A percentile compares a stretch with the other conserved stretches of the same genome.
phyloP scores from a whole-genome alignment of 116 monocot genomes.

The Iris pallida region DNA sequence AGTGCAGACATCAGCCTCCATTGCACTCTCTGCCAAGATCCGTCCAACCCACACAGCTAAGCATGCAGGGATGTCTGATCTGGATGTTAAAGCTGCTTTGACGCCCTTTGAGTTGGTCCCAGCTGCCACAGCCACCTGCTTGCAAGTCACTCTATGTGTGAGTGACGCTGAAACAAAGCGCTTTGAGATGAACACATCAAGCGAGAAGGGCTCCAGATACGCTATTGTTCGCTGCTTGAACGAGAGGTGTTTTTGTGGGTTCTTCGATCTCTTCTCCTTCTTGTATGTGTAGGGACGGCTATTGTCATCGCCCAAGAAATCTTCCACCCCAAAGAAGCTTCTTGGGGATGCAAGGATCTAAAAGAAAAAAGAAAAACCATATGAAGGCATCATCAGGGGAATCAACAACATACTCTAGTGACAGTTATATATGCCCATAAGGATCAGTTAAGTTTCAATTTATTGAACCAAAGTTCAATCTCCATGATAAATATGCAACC shows the following conservation, averaged over 20 bases:
- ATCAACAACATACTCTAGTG: no score
- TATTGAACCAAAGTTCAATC: no score
- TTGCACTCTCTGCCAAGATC: slow-evolving; percentile 67
- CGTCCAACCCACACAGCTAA: slow-evolving; percentile 52
- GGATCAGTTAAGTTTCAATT: no score
- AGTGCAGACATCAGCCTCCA: slow-evolving; percentile 83
- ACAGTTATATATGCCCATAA: no score
- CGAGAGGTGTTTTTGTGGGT: slow-evolving; percentile 70
- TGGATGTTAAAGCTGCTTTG: slow-evolving; percentile 66
- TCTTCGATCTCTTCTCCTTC: slow-evolving; percentile 73
- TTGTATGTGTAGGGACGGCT: slow-evolving; percentile 84
- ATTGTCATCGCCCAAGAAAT: slow-evolving; percentile 80
- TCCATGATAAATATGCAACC: no score
- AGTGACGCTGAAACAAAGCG: slow-evolving; percentile 82
- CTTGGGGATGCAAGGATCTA: slow-evolving; percentile 45
- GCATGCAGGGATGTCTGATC: slow-evolving; percentile 89
- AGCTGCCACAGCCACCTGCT: slow-evolving; percentile 87
- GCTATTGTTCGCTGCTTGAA: slow-evolving; percentile 88
- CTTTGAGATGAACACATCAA: slow-evolving; percentile 87
- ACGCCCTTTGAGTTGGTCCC: slow-evolving; percentile 94
- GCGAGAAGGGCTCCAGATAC: slow-evolving; percentile 82
- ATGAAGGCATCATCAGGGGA: background rate
- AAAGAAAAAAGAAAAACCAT: background rate
- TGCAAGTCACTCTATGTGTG: slow-evolving; percentile 76
- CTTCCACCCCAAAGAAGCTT: slow-evolving; percentile 93